Conservation (phyloP, 2,329 filamentous ascomycete species). For the Aspergillus uvarum region DNA sequence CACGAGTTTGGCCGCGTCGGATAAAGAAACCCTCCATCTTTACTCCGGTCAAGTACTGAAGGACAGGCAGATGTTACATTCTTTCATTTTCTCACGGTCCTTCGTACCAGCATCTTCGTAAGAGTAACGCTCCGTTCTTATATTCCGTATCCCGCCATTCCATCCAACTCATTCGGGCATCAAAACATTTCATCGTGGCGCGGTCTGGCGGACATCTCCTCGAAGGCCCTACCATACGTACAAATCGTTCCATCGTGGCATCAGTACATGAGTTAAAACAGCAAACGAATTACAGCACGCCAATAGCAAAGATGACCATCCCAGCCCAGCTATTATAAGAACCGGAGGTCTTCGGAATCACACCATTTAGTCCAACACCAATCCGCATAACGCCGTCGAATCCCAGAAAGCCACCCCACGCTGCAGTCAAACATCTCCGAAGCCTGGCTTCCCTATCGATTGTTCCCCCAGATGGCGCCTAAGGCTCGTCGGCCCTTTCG, state of each 20-base stretch:
- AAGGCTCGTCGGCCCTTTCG: constrained; percentile 34
- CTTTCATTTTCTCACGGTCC: no score
- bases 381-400: not conserved
- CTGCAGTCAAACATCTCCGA: constrained; percentile 3
- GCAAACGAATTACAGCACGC: constrained; percentile 7
- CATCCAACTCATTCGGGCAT: constrained; percentile 3
- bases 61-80: no score
- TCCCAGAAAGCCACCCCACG: not conserved
- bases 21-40: not conserved
- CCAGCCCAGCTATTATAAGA: not conserved
- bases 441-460: constrained; percentile 18
- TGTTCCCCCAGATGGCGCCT: constrained; percentile 30
- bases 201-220: not conserved
- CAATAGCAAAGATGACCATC: not conserved
- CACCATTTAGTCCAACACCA: constrained; percentile 5
- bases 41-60: not conserved
- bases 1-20: constrained; percentile 15
- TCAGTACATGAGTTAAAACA: not conserved
- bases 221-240: constrained; percentile 4
- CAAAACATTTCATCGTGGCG: not conserved
- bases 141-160: not conserved
- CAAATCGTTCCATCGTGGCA: constrained; percentile 7
- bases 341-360: not conserved
- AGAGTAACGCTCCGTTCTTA: no score
- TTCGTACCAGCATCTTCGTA: no score